Evolutionary conservation across 1,284 basidiomycete species (phyloP).

Genomic region (Ustilago bromivora): DNA sequence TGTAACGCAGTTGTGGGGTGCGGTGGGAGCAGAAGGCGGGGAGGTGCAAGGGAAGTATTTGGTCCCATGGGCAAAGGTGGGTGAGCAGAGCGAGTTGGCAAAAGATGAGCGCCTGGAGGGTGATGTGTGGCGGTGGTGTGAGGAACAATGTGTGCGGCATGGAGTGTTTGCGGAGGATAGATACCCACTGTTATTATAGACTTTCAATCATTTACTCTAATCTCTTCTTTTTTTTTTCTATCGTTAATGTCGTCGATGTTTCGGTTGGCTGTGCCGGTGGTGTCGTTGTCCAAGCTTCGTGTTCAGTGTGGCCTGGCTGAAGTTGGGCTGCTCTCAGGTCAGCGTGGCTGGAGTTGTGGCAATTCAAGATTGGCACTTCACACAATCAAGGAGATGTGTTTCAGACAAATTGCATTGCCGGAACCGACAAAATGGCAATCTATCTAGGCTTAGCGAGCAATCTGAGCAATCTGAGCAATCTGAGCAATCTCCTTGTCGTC

Average conservation of each 20-base stretch:
- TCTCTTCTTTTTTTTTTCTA: background rate
- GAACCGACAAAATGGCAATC: background rate
- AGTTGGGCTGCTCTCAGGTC: no score
- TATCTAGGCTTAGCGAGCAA: background rate
- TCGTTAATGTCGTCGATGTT: no score
- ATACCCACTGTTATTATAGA: background rate
- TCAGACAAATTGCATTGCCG: background rate
- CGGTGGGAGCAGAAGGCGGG: slow-evolving; percentile 12
- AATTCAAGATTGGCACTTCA: no score
- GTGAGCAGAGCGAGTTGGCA: slow-evolving; percentile 32
- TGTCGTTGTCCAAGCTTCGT: no score
- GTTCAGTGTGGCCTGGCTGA: no score
- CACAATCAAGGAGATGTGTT: no score
- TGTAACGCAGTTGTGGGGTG: slow-evolving; percentile 55
- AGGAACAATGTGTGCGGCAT: slow-evolving; percentile 38
- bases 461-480: background rate
- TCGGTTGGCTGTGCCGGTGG: no score
- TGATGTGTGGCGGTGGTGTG: slow-evolving; percentile 48
- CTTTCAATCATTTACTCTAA: background rate
- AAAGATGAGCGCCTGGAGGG: slow-evolving; percentile 12
- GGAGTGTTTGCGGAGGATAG: slow-evolving; percentile 5
- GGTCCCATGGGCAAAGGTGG: slow-evolving; percentile 52
- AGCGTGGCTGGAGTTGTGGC: no score
- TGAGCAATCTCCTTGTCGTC: background rate
- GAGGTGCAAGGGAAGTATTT: slow-evolving; percentile 46